Evolutionary conservation across 305 asterid species (phyloP).

Genomic region (Rubia peregrina): DNA sequence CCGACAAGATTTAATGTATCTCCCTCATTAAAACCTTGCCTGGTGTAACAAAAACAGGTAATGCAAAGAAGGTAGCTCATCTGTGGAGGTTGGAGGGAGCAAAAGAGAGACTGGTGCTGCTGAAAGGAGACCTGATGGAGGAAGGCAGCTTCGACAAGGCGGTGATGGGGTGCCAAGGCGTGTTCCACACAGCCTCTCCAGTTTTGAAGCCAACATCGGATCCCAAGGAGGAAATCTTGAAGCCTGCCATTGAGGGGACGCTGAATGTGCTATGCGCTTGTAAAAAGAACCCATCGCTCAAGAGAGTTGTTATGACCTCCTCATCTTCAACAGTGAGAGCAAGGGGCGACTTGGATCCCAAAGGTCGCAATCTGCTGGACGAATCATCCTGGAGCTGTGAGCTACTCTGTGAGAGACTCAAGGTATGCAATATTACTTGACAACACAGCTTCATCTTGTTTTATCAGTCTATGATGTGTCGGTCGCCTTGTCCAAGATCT

Average conservation of each 20-base stretch:
- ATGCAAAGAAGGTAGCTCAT: constrained; percentile 60
- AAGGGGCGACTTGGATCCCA: constrained; percentile 47
- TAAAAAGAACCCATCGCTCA: constrained; percentile 53
- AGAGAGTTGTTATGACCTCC: constrained; percentile 82
- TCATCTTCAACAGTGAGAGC: constrained; percentile 78
- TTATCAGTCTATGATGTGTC: no score
- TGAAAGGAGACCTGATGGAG: constrained; percentile 28
- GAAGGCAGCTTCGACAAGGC: constrained; percentile 41
- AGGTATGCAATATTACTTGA: constrained; percentile 30
- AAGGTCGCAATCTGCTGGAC: constrained; percentile 35
- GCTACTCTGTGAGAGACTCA: constrained; percentile 52
- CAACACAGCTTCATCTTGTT: no score
- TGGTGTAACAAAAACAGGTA: constrained; percentile 27
- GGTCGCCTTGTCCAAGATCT: constrained; percentile 41
- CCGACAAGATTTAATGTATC: no score
- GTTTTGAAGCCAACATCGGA: constrained; percentile 36
- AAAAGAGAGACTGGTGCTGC: constrained; percentile 27
- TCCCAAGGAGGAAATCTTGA: constrained; percentile 67
- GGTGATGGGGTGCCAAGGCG: constrained; percentile 35
- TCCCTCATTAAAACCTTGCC: no score
- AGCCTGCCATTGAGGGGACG: constrained; percentile 84
- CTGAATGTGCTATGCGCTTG: constrained; percentile 79
- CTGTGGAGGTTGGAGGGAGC: constrained; percentile 57
- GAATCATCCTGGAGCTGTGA: constrained; percentile 85
- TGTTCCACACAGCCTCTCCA: constrained; percentile 44